phyloP scores from a whole-genome alignment of 148 eudicot species.

The Arctostaphylos glauca region DNA sequence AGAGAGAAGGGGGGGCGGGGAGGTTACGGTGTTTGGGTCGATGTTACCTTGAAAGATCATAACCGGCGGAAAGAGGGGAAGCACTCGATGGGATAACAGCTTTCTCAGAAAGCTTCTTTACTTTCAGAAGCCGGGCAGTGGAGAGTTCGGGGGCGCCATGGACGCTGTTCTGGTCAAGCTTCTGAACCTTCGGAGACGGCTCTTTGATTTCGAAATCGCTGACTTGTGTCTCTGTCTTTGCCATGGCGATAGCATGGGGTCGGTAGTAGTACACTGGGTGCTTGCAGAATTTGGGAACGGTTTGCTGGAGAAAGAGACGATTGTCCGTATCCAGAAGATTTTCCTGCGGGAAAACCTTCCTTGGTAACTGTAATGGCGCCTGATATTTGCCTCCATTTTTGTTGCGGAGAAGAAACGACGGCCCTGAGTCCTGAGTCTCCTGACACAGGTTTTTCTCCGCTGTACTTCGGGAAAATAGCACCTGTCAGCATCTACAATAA shows the following conservation, averaged over 20 bases:
- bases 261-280: too few species aligned
- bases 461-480: background rate
- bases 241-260: constrained; percentile 33
- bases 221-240: constrained; percentile 21
- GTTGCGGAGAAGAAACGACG: background rate
- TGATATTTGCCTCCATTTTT: constrained; percentile 42
- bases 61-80: constrained; percentile 75
- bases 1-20: background rate
- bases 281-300: constrained; percentile 7
- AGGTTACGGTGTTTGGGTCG: too few species aligned
- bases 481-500: too few species aligned
- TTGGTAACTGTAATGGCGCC: constrained; percentile 33
- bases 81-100: constrained; percentile 68
- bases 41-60: constrained; percentile 73
- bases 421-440: background rate
- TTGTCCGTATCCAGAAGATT: background rate
- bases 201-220: constrained; percentile 36
- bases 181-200: constrained; percentile 52
- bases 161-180: constrained; percentile 38
- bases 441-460: background rate
- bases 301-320: too few species aligned
- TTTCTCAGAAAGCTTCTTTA: constrained; percentile 76
- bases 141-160: too few species aligned
- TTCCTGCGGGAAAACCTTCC: background rate
- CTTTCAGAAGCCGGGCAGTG: constrained; percentile 44